Conservation (phyloP, 768 basidiomycete genomes). For the Mycena vitilis region DNA sequence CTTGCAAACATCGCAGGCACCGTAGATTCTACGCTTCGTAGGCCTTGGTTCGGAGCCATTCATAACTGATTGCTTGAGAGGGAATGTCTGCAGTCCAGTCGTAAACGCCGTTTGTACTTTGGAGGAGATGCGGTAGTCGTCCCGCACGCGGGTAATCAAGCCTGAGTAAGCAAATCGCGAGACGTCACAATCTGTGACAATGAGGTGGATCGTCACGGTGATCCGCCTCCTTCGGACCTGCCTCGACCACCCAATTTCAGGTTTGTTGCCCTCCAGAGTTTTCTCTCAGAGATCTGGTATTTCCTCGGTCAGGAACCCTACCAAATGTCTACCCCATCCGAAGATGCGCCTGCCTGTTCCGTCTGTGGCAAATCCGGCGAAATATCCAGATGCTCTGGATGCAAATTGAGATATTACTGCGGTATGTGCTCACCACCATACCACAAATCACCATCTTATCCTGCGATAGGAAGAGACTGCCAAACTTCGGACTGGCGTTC, state of each 20-base stretch:
- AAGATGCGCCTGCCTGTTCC: conserved; percentile 1
- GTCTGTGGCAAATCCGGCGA: conserved; percentile 17
- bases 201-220: too few relatives aligned
- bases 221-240: too few relatives aligned
- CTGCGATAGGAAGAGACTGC: conserved; percentile 37
- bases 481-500: conserved; percentile 46
- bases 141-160: too few relatives aligned
- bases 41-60: not conserved
- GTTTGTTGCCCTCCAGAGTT: too few relatives aligned
- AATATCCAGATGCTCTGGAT: conserved; percentile 16
- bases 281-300: too few relatives aligned
- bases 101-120: too few relatives aligned
- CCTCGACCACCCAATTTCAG: too few relatives aligned
- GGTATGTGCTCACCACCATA: not conserved
- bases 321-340: not conserved
- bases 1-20: conserved; percentile 69
- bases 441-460: not conserved
- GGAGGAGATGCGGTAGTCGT: too few relatives aligned
- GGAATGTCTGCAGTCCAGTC: too few relatives aligned
- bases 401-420: conserved; percentile 19
- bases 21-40: conserved; percentile 52
- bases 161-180: too few relatives aligned
- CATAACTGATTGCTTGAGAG: not conserved
- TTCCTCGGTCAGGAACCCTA: too few relatives aligned
- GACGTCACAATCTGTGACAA: too few relatives aligned